Evolutionary conservation across 495 filamentous ascomycete genomes (phyloP).

Genomic region (Xylaria cubensis): DNA sequence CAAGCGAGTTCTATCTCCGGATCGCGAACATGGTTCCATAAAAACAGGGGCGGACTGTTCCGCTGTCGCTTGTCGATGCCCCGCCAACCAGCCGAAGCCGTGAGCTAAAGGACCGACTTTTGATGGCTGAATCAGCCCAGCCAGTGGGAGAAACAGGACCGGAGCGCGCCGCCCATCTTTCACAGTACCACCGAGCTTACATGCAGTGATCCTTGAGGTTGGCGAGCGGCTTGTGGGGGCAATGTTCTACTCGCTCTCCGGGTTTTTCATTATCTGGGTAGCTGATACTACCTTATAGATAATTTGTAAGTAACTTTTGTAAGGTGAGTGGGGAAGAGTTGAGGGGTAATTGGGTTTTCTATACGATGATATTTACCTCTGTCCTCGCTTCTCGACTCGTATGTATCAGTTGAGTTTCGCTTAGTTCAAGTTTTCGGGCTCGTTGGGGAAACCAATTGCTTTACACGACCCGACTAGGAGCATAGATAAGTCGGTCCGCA

Average conservation of each 20-base stretch:
- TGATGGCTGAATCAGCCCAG: not conserved
- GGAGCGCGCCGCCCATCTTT: slow-evolving; percentile 5
- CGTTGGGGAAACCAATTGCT: not conserved
- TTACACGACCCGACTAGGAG: not conserved
- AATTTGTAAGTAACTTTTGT: slow-evolving; percentile 11
- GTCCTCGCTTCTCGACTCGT: not conserved
- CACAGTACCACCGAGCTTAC: not conserved
- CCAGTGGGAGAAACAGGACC: not conserved
- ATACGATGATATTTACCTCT: not conserved
- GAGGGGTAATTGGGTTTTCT: slow-evolving; percentile 16
- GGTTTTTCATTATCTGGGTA: not conserved
- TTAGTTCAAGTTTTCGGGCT: not conserved
- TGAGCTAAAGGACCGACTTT: slow-evolving; percentile 3
- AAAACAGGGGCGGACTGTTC: slow-evolving; percentile 2
- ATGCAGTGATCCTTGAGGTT: slow-evolving; percentile 5
- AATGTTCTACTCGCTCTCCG: not conserved
- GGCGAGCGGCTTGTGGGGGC: not conserved
- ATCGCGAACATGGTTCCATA: not conserved
- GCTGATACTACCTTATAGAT: not conserved
- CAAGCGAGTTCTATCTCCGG: not conserved
- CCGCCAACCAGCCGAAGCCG: slow-evolving; percentile 1
- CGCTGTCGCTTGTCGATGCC: slow-evolving; percentile 12
- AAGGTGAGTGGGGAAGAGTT: not conserved
- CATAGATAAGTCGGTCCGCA: not conserved
- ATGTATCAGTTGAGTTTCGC: not conserved